A percentile compares a stretch with the other conserved stretches of the same genome.
Conservation (phyloP, 257 asterid genomes). For the Plantago elongata region DNA sequence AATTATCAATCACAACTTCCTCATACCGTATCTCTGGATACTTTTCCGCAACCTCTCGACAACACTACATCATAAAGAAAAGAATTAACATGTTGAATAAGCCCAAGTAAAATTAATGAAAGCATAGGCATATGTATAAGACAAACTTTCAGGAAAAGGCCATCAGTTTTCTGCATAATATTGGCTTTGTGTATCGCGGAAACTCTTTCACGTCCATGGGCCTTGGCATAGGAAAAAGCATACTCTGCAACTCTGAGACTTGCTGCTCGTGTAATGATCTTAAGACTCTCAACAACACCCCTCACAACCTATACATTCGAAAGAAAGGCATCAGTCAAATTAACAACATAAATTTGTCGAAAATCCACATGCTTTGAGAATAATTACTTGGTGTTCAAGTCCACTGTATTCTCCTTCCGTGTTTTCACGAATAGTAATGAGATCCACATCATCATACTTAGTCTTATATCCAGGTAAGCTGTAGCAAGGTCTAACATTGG, state of each 20-base stretch:
- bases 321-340: slow-evolving; percentile 15
- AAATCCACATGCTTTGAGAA: not conserved
- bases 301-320: slow-evolving; percentile 70
- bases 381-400: slow-evolving; percentile 53
- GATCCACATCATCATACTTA: slow-evolving; percentile 81
- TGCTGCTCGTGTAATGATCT: slow-evolving; percentile 93
- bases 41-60: slow-evolving; percentile 94
- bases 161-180: slow-evolving; percentile 98
- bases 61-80: slow-evolving; percentile 56
- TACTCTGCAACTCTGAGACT: slow-evolving; percentile 95
- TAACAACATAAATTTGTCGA: slow-evolving; percentile 4
- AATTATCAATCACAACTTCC: slow-evolving; percentile 95
- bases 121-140: slow-evolving; percentile 4
- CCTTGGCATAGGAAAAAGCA: slow-evolving; percentile 89
- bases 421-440: slow-evolving; percentile 66
- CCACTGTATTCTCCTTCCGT: slow-evolving; percentile 62
- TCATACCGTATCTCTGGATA: slow-evolving; percentile 81
- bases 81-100: slow-evolving; percentile 25
- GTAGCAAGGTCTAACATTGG: slow-evolving; percentile 96
- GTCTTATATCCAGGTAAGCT: slow-evolving; percentile 96
- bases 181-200: slow-evolving; percentile 98
- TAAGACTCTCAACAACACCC: slow-evolving; percentile 96
- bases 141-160: slow-evolving; percentile 90
- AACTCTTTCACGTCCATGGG: slow-evolving; percentile 87
- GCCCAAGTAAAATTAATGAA: slow-evolving; percentile 1